Base-by-base conservation (phyloP, 2,329 filamentous ascomycete genomes). In the Xylaria sp. region DNA sequence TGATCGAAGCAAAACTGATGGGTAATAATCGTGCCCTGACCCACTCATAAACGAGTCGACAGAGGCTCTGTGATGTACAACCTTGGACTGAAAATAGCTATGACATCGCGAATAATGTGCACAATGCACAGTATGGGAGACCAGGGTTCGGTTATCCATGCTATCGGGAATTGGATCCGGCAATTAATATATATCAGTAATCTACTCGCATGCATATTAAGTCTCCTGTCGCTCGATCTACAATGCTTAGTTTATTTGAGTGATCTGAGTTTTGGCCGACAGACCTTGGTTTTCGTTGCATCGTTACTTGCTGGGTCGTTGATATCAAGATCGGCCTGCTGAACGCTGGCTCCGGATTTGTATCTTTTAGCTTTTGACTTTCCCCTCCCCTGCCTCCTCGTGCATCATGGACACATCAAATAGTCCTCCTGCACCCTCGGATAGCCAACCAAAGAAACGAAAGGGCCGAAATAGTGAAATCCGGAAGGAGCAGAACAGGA, bases 401-500 rank as follows among this genome's bases (percentile, higher is more conserved):
- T 56, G 57, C 59, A 71, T 53, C 66, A 76, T 75, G 74, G 73
- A 75, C 20, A 71, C 54, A 63, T 46, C 71, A 23, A 71, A 63
- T 23, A 67, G 61, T 31, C 58, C 62, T n/a, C 33, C 56, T 17
- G n/a, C 66, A n/a, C 40, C 69, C 20, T 49, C 70, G 28, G 61
- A 66, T 13, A 60, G 60, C 42, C 73, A 72, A 28, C 36, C 71
- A 26, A 72, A 69, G 57, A 65, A 70, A n/a, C 65, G 73, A 46
- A 77, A 74, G 68, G 66, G 73, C 42, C 71, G 75, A 49, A 78
- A 77, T 58, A 77, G 72, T 56, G 75, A 76, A 40, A 63, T 74
- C 10, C 72, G 76, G n/a, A 78, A 77, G 58, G 76, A 78, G 57
- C 75, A 77, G 59, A 78, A 78, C 46, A 71, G 76, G 67, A 74